A percentile compares a stretch with the other conserved stretches of the same genome.
Conservation (phyloP, 2,329 filamentous ascomycete genomes). For the Penicillium crustosum region DNA sequence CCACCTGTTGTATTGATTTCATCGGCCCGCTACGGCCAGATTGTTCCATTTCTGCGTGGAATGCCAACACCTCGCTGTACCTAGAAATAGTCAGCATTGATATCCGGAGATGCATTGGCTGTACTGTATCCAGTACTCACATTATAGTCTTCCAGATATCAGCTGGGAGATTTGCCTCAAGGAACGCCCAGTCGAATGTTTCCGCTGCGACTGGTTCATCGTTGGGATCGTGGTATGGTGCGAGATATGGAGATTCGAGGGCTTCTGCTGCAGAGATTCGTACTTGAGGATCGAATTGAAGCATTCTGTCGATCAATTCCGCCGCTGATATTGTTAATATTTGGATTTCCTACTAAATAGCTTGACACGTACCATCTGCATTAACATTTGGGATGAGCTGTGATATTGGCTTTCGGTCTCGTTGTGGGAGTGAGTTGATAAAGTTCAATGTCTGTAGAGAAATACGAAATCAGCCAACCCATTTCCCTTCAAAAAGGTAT, state of each 20-base stretch:
- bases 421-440: slow-evolving; percentile 91
- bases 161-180: slow-evolving; percentile 91
- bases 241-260: slow-evolving; percentile 85
- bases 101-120: not conserved
- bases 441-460: slow-evolving; percentile 77
- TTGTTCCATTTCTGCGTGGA: slow-evolving; percentile 12
- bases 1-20: not conserved
- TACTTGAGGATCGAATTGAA: slow-evolving; percentile 95
- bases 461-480: not conserved
- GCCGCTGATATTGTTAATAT: slow-evolving; percentile 59
- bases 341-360: slow-evolving; percentile 6
- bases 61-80: slow-evolving; percentile 20
- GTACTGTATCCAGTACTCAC: slow-evolving; percentile 53
- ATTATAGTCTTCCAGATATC: slow-evolving; percentile 99
- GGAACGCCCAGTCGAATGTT: slow-evolving; percentile 99
- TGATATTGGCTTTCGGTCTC: slow-evolving; percentile 78
- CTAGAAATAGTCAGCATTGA: not conserved
- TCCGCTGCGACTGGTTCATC: slow-evolving; percentile 93
- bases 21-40: not conserved
- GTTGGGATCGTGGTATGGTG: slow-evolving; percentile 93
- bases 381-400: slow-evolving; percentile 95
- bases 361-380: slow-evolving; percentile 61
- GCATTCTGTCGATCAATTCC: slow-evolving; percentile 90
- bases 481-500: not conserved
- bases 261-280: slow-evolving; percentile 82